These are phyloP conservation scores for Boletus pseudopeckii DNA, from an alignment of 768 basidiomycete species.

Conservation along the genomic window DNA sequence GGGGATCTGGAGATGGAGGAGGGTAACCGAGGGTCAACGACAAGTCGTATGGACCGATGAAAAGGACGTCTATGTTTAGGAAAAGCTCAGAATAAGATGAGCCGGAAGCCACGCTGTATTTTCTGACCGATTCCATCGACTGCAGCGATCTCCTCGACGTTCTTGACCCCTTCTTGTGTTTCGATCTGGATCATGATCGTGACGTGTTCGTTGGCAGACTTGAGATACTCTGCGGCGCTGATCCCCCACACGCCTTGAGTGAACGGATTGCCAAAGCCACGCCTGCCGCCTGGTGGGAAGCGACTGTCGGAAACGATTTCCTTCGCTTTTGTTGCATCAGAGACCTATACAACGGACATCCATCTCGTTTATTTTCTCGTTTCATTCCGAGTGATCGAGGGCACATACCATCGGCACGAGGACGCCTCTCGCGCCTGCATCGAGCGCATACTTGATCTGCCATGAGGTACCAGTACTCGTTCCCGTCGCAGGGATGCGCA, in stretches of 20 bases:
- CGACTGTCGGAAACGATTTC: conserved; percentile 55
- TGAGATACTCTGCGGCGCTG: conserved; percentile 48
- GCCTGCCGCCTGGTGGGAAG: conserved; percentile 59
- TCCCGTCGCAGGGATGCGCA: conserved; percentile 65
- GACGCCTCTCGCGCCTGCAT: conserved; percentile 62
- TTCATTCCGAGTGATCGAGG: background rate
- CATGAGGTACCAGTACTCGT: conserved; percentile 52
- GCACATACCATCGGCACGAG: conserved; percentile 61
- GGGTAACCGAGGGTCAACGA: conserved; percentile 60
- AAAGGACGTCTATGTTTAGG: conserved; percentile 42
- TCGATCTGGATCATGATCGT: conserved; percentile 68
- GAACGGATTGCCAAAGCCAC: conserved; percentile 66
- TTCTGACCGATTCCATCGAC: conserved; percentile 60
- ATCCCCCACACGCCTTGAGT: conserved; percentile 57
- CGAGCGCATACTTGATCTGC: conserved; percentile 72
- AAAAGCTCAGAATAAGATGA: background rate
- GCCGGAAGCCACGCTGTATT: background rate
- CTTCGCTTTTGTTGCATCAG: conserved; percentile 52
- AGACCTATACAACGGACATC: conserved; percentile 37
- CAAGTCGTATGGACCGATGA: conserved; percentile 68
- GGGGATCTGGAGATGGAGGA: conserved; percentile 59
- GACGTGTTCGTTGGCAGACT: conserved; percentile 51
- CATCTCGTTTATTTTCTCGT: too few species aligned
- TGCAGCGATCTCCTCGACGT: conserved; percentile 54
- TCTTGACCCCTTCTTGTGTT: conserved; percentile 54